Evolutionary conservation across 2,329 filamentous ascomycete genomes (phyloP), one percentile per base, ranked within the genome.

Genomic region (Fusarium zealandicum): DNA sequence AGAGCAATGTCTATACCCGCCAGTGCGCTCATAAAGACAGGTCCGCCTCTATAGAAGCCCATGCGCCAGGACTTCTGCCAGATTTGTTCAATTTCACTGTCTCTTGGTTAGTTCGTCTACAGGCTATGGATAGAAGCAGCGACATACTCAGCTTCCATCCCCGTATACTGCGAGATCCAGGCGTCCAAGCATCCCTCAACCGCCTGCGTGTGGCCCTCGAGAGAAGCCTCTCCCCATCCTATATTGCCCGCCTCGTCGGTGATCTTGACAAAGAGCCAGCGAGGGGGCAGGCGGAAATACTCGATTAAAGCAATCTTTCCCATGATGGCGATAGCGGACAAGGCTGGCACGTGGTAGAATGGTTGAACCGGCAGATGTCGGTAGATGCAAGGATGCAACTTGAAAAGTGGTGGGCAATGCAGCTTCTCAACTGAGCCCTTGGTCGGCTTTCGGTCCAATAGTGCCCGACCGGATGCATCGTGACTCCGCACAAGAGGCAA

Each of bases 241-340:
- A 80, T 75, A 28, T 83, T 78, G 4, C 83, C 87, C 2, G 80
- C 78, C 28, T 86, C 83, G 67, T 92, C 88, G 2, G 82, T 86
- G 58, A 92, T 82, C 70, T 92, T 92, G 61, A 92, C 89, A 61
- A 92, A 90, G 2, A 92, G 78, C 89, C 89, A 92, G 33, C 89
- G 79, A 12, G 89, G 89, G 38, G 87, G 86, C 8, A 92, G 85
- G 14, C 89, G 82, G 69, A 91, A 92, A 68, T 91, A 90, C 64
- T 90, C 88, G 36, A 92, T 85, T 6, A 47, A 54, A 10, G 66
- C 35, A 3, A 74, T 73, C 35, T 70, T 72, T 1, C 61, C 70
- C 72, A 74, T 74, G 1, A 6, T 59, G 3, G 13, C 16, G 14
- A 16, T 5, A 11, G 11, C 25, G 7, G 14, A 4, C 2, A 18